Evolutionary conservation across 345 rosid genomes (phyloP), one percentile per base, ranked within the genome.

Genomic region (Salix arbutifolia): DNA sequence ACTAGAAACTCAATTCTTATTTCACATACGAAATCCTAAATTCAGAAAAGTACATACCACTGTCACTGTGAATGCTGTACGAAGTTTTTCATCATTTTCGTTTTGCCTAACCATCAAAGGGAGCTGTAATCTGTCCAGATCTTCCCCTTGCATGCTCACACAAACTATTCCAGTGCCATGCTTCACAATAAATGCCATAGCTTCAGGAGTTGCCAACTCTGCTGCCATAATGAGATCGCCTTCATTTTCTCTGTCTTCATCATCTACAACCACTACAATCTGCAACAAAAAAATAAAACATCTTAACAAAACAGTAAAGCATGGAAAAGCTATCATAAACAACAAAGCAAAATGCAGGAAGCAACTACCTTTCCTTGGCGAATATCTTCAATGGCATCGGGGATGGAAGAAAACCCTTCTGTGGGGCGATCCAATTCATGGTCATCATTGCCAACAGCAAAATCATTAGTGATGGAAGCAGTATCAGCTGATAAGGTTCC

Each of bases 211-310:
- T 21, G 87, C 97, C 77, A 89, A 79, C 48, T 90, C 79, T 60
- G 97, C 98, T 77, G 97, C 95, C 97, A 92, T 88, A 77, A 94
- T 86, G 65, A 94, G 89, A 84, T 92, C 96, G 48, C 97, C 98
- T 86, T 94, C 98, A 71, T 92, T 93, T 82, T 94, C 98, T 85
- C 97, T 81, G 74, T 94, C 97, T 82, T 94, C 98, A 65, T 94
- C 98, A 62, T 94, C 98, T 26, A 92, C 98, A 69, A 90, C 98
- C 61, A 92, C 80, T 70, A 94, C 98, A 79, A 92, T 81, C 98
- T 94, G 91, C 83, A 87, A 61, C 44, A 6, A 40, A 76, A 33
- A 19, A 40, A 18, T 62, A 71, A 26, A 67, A 80, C 3, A 37
- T 21, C n/a, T 23, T 33, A 38, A 77, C 3, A 5, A 69, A 65